Conservation (phyloP, 179 eudicot species). For the Beta corolliflora region DNA sequence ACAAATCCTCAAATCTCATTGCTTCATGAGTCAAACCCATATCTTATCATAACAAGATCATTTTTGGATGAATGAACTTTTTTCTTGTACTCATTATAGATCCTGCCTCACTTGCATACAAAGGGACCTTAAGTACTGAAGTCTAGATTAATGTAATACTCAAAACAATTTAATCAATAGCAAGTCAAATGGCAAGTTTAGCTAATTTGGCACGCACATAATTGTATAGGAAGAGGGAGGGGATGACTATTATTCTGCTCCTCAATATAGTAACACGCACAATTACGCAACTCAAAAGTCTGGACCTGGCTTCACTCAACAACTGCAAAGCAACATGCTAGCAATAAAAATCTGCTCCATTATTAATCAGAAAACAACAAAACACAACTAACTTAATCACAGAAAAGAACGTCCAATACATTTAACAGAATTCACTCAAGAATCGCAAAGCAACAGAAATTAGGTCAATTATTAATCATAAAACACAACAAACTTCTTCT, state of each 20-base stretch:
- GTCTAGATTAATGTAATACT: not conserved
- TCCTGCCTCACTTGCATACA: not conserved
- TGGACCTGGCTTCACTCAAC: not conserved
- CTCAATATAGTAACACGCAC: not conserved
- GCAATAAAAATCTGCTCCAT: too few relatives aligned
- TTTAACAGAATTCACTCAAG: too few relatives aligned
- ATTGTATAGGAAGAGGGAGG: not conserved
- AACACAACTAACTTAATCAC: too few relatives aligned
- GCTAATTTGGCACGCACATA: too few relatives aligned
- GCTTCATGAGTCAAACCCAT: conserved; percentile 3
- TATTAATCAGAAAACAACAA: too few relatives aligned
- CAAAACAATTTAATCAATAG: not conserved
- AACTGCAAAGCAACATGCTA: too few relatives aligned
- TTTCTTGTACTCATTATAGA: not conserved
- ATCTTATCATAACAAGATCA: not conserved
- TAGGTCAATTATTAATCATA: too few relatives aligned
- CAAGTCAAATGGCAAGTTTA: not conserved
- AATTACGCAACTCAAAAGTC: not conserved
- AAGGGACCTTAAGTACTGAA: not conserved
- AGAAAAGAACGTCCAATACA: too few relatives aligned
- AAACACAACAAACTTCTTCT: too few relatives aligned
- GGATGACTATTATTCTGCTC: not conserved
- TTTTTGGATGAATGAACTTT: too few relatives aligned
- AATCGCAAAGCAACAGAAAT: too few relatives aligned
- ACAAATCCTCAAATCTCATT: not conserved